A percentile compares a stretch with the other conserved stretches of the same genome.
Evolutionary conservation across 2,329 filamentous ascomycete species (phyloP).

Genomic region (Cladophialophora psammophila): DNA sequence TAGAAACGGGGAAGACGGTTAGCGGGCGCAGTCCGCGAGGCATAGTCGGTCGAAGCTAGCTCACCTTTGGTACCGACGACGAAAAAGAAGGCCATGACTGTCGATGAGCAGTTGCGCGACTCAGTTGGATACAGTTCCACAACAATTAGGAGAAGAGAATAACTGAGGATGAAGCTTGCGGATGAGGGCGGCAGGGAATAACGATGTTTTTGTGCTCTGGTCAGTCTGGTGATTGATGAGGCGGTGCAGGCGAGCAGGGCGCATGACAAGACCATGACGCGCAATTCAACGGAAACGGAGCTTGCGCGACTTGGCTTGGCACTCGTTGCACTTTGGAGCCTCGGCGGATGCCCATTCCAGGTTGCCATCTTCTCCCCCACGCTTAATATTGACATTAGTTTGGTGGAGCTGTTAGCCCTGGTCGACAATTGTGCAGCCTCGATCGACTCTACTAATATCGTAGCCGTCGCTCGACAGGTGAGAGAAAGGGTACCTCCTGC

Average conservation of each 20-base stretch:
- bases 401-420: no score
- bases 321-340: background rate
- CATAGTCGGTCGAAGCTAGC: background rate
- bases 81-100: constrained; percentile 38
- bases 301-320: constrained; percentile 1
- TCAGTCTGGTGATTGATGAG: constrained; percentile 6
- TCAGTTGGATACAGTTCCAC: background rate
- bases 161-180: constrained; percentile 1
- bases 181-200: background rate
- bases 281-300: constrained; percentile 4
- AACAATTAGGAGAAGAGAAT: constrained; percentile 3
- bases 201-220: background rate
- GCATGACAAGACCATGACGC: background rate
- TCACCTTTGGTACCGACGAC: constrained; percentile 37
- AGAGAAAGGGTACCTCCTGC: no score
- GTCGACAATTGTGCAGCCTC: no score
- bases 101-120: background rate
- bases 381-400: no score
- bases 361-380: no score
- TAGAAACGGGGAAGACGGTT: constrained; percentile 34
- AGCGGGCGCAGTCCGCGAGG: constrained; percentile 8
- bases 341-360: no score
- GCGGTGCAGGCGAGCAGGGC: background rate
- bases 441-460: no score
- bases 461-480: no score